Conservation (phyloP, 2,329 filamentous ascomycete species). For the Dendryphion nanum region DNA sequence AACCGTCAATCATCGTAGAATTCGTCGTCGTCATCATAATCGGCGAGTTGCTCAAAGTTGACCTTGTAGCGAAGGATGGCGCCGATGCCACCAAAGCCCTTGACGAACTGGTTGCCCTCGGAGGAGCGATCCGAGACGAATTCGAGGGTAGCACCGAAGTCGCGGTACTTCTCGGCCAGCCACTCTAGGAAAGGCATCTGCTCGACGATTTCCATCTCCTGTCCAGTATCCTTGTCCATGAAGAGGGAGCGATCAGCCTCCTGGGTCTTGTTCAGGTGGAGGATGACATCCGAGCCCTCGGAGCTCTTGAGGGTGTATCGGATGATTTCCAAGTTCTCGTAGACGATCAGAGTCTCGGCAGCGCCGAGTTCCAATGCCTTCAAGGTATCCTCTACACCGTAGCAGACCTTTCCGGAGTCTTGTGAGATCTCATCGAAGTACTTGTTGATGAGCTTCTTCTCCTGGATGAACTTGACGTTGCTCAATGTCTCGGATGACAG, state of each 20-base stretch:
- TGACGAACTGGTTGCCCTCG: slow-evolving; percentile 99
- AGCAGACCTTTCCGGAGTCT: slow-evolving; percentile 95
- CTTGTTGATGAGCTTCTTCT: slow-evolving; percentile 98
- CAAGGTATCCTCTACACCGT: slow-evolving; percentile 95
- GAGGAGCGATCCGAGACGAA: slow-evolving; percentile 97
- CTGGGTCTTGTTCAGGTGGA: slow-evolving; percentile 87
- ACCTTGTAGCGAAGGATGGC: slow-evolving; percentile 98
- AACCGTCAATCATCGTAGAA: slow-evolving; percentile 94
- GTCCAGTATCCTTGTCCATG: slow-evolving; percentile 91
- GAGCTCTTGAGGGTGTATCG: slow-evolving; percentile 86
- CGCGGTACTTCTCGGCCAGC: slow-evolving; percentile 98
- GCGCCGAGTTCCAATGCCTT: slow-evolving; percentile 96
- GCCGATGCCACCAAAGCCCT: slow-evolving; percentile 98
- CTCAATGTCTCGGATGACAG: slow-evolving; percentile 90
- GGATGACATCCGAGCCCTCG: slow-evolving; percentile 66
- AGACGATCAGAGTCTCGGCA: slow-evolving; percentile 91
- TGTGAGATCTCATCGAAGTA: slow-evolving; percentile 99
- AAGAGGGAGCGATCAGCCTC: slow-evolving; percentile 80
- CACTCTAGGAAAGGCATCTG: slow-evolving; percentile 97
- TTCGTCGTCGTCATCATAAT: slow-evolving; percentile 80
- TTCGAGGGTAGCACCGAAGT: slow-evolving; percentile 92
- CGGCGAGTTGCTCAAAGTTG: slow-evolving; percentile 98
- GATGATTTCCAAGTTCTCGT: slow-evolving; percentile 93
- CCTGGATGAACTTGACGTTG: slow-evolving; percentile 99
- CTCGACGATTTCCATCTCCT: slow-evolving; percentile 93